phyloP scores from a whole-genome alignment of 139 green algal species.

The Dunaliella primolecta region DNA sequence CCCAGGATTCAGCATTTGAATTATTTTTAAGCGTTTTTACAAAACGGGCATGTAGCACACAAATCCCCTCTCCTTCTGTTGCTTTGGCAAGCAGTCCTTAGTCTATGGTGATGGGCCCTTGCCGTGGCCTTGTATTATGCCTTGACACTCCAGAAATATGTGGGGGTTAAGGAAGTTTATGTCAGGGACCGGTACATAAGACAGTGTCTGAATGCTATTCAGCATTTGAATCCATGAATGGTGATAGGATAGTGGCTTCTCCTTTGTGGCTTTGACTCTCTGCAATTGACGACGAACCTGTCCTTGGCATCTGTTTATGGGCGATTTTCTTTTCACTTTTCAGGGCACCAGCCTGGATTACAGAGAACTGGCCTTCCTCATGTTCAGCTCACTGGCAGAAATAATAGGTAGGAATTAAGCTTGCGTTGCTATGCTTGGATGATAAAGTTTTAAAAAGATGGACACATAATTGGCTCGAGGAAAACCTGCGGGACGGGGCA shows the following conservation, averaged over 20 bases:
- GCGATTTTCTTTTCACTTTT: no score
- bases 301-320: no score
- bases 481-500: no score
- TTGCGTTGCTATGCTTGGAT: no score
- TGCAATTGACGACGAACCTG: no score
- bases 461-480: no score
- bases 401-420: constrained; percentile 48
- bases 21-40: not conserved
- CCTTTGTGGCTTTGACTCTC: no score
- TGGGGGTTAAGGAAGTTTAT: not conserved
- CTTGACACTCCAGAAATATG: not conserved
- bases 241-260: no score
- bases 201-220: no score
- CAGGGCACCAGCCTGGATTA: constrained; percentile 38
- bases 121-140: not conserved
- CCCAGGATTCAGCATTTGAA: not conserved
- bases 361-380: constrained; percentile 55
- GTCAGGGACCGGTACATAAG: no score
- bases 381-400: constrained; percentile 65
- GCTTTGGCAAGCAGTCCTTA: not conserved
- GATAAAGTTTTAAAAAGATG: no score
- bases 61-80: not conserved
- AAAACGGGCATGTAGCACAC: not conserved
- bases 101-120: not conserved
- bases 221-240: no score